A percentile compares a stretch with the other conserved stretches of the same genome.
These are phyloP conservation scores for Blastobotrys malaysiensis DNA, from an alignment of 1,139 yeast species.

Conservation along the genomic window DNA sequence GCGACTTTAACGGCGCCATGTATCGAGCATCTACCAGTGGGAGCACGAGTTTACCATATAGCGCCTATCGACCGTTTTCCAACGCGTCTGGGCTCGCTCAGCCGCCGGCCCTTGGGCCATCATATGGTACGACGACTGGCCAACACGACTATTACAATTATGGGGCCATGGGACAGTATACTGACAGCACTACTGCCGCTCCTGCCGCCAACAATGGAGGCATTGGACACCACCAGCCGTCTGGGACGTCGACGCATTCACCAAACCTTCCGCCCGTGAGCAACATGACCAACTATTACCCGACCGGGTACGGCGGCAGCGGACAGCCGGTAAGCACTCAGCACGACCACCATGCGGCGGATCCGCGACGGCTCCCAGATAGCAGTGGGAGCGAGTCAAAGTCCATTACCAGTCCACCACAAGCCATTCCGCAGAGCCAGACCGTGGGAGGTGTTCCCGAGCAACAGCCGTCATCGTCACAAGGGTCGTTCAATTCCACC, in stretches of 20 bases:
- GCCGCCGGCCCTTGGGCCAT: not conserved
- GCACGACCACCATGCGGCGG: not conserved
- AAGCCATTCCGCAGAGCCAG: conserved; percentile 2
- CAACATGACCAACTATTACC: not conserved
- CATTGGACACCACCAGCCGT: not conserved
- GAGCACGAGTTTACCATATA: not conserved
- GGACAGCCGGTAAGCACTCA: not conserved
- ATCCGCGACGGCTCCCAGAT: not conserved
- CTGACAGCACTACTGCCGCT: not conserved
- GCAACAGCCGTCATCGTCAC: not conserved
- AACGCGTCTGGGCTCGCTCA: not conserved
- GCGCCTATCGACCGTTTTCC: not conserved
- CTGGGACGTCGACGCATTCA: not conserved
- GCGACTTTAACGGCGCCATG: not conserved
- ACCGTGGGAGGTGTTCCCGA: not conserved
- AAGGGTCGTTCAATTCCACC: not conserved
- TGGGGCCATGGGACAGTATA: not conserved
- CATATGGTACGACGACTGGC: not conserved
- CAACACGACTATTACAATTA: not conserved
- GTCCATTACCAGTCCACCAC: not conserved
- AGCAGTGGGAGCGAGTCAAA: not conserved
- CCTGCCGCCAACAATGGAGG: not conserved
- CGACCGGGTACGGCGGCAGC: not conserved
- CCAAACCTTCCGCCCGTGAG: not conserved
- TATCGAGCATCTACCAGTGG: not conserved